A percentile compares a stretch with the other conserved stretches of the same genome.
Conservation (phyloP, 352 stramenopile genomes). For the Aphanomyces invadans region DNA sequence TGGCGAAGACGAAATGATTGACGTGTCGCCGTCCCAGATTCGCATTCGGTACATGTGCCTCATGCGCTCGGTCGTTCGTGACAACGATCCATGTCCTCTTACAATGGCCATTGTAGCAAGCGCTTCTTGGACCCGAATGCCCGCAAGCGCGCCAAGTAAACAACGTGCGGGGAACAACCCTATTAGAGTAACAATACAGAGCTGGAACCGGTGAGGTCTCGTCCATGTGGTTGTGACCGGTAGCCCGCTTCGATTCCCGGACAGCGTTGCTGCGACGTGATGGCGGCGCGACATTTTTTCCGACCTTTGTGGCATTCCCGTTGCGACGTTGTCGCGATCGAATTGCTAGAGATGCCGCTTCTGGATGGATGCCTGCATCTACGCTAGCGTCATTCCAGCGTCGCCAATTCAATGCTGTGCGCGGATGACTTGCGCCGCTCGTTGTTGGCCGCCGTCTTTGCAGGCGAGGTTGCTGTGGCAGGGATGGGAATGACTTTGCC, state of each 20-base stretch:
- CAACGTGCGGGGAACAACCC: background rate
- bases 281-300: too few species aligned
- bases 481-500: background rate
- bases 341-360: too few species aligned
- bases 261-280: too few species aligned
- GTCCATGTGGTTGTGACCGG: too few species aligned
- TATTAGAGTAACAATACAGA: background rate
- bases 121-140: slow-evolving; percentile 17
- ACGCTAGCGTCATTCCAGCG: slow-evolving; percentile 1
- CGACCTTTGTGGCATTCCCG: too few species aligned
- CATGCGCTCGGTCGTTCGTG: slow-evolving; percentile 4
- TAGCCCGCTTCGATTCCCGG: too few species aligned
- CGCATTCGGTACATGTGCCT: slow-evolving; percentile 87
- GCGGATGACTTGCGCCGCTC: background rate
- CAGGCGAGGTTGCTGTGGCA: background rate
- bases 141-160: slow-evolving; percentile 16
- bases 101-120: slow-evolving; percentile 2
- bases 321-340: too few species aligned
- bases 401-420: background rate
- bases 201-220: background rate
- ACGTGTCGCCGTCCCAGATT: slow-evolving; percentile 93
- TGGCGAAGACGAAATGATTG: slow-evolving; percentile 97
- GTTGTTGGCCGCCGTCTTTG: too few species aligned
- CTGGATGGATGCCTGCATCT: too few species aligned
- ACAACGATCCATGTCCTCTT: background rate